Conservation (phyloP, 2,329 filamentous ascomycete genomes). For the Raffaelea ambrosiae region DNA sequence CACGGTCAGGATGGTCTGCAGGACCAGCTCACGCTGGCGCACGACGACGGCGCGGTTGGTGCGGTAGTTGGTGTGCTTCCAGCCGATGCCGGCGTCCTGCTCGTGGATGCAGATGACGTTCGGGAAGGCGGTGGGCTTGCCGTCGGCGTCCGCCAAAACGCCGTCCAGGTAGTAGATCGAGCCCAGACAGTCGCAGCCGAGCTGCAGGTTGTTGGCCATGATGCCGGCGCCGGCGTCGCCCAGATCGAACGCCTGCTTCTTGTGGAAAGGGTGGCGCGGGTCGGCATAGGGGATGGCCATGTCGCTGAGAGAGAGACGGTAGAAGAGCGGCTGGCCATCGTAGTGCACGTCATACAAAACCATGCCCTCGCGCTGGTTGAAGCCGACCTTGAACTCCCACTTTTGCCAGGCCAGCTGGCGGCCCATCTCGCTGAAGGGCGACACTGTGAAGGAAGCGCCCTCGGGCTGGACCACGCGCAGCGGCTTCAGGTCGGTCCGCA, state of each 20-base stretch:
- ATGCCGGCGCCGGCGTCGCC: slow-evolving; percentile 61
- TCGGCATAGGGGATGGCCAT: slow-evolving; percentile 61
- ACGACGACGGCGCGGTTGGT: slow-evolving; percentile 53
- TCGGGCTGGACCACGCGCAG: slow-evolving; percentile 26
- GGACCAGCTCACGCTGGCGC: slow-evolving; percentile 51
- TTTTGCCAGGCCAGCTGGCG: slow-evolving; percentile 52
- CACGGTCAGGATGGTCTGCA: slow-evolving; percentile 62
- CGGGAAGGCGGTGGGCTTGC: slow-evolving; percentile 36
- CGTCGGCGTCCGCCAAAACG: slow-evolving; percentile 42
- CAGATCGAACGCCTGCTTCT: slow-evolving; percentile 67
- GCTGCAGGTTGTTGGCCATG: slow-evolving; percentile 57
- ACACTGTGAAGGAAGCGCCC: slow-evolving; percentile 34
- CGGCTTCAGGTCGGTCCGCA: slow-evolving; percentile 44
- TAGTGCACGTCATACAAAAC: slow-evolving; percentile 64
- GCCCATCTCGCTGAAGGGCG: slow-evolving; percentile 22
- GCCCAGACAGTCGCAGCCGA: slow-evolving; percentile 65
- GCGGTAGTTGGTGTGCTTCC: slow-evolving; percentile 66
- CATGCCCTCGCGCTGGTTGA: slow-evolving; percentile 62
- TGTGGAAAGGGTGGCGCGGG: slow-evolving; percentile 55
- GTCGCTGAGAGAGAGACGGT: slow-evolving; percentile 59
- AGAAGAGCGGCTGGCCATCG: slow-evolving; percentile 55
- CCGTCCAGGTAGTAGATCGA: slow-evolving; percentile 55
- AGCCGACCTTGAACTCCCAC: slow-evolving; percentile 61
- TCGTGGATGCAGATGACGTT: slow-evolving; percentile 62
- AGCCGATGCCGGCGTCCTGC: slow-evolving; percentile 60